phyloP scores from a whole-genome alignment of 805 yeast genomes.

The Cyberlindnera saturnus region DNA sequence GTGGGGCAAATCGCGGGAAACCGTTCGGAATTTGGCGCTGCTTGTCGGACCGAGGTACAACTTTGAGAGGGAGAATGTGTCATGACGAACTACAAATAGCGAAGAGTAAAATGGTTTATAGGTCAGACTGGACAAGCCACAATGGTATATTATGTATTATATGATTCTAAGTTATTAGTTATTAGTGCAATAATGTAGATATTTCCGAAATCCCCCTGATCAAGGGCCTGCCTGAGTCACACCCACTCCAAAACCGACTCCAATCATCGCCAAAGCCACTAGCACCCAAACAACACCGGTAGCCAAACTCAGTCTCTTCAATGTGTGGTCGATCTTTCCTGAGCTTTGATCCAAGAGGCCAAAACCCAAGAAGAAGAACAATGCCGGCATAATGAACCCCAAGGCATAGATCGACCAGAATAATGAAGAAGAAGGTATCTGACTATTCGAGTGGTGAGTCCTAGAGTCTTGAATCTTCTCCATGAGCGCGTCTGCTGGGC shows the following conservation, averaged over 20 bases:
- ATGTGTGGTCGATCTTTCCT: slow-evolving; percentile 3
- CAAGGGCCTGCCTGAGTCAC: slow-evolving; percentile 10
- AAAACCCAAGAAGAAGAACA: slow-evolving; percentile 24
- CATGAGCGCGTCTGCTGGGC: slow-evolving; percentile 6
- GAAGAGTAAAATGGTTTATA: too few species aligned
- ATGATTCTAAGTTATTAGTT: too few species aligned
- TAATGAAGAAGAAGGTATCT: neutral
- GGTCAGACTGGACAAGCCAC: too few species aligned
- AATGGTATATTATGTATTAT: too few species aligned
- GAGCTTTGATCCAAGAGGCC: slow-evolving; percentile 18
- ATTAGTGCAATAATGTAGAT: too few species aligned
- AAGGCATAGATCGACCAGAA: slow-evolving; percentile 8
- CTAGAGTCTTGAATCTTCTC: slow-evolving; percentile 18
- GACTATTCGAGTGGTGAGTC: slow-evolving; percentile 1
- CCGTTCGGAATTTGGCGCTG: neutral
- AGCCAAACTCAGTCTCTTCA: slow-evolving; percentile 15
- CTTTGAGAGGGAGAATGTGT: too few species aligned
- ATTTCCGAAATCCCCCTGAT: too few species aligned
- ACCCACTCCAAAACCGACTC: slow-evolving; percentile 43
- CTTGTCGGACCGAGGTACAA: too few species aligned
- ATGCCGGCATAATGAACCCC: slow-evolving; percentile 22
- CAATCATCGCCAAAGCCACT: slow-evolving; percentile 32
- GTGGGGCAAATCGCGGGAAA: too few species aligned
- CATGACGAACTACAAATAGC: too few species aligned
- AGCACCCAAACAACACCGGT: slow-evolving; percentile 15